Evolutionary conservation across 2,329 filamentous ascomycete species (phyloP), one percentile per base, ranked within the genome.

Genomic region (Fusarium austroafricanum): DNA sequence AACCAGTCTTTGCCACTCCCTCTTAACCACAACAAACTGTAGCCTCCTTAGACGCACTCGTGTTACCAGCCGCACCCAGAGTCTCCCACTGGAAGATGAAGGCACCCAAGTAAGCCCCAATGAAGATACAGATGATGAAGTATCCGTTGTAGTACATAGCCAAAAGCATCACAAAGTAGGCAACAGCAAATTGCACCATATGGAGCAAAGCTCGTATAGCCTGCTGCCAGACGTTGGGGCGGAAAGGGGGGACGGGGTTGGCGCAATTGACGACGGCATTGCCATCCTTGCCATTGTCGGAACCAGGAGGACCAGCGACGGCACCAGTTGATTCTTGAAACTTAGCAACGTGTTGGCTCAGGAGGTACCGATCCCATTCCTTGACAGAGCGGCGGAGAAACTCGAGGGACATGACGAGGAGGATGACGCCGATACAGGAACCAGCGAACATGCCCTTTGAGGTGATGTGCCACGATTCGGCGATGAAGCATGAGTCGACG

Each of bases 71-170:
- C 6, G 43, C 64, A 10, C 73, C 65, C 17, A 87, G 71, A 0
- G 76, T 80, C 75, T 92, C 90, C 90, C 91, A 94, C 29, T 89
- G 86, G 75, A 93, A 95, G 61, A 92, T 74, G 67, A 94, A 92
- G 14, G 86, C 83, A 17, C 92, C 93, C 7, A 94, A 57, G 67
- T 88, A 93, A 1, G 90, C 88, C 2, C 93, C 93, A 55, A 95
- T 86, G 65, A 95, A 87, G 76, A 96, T 93, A 70, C 89, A 92
- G 61, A 95, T 90, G 76, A 96, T 92, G 66, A 96, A 85, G 78
- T 93, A 96, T 11, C 89, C 87, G 70, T 88, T 88, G 79, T 85
- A 89, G 76, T 88, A 87, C 78, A 71, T 75, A 79, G 73, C 70
- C 45, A 75, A 57, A 80, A 91, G 79, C 92, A 96, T 95, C 73